These are phyloP conservation scores for Beauveria medogensis DNA, from an alignment of 2,329 filamentous ascomycete genomes.

Conservation along the genomic window DNA sequence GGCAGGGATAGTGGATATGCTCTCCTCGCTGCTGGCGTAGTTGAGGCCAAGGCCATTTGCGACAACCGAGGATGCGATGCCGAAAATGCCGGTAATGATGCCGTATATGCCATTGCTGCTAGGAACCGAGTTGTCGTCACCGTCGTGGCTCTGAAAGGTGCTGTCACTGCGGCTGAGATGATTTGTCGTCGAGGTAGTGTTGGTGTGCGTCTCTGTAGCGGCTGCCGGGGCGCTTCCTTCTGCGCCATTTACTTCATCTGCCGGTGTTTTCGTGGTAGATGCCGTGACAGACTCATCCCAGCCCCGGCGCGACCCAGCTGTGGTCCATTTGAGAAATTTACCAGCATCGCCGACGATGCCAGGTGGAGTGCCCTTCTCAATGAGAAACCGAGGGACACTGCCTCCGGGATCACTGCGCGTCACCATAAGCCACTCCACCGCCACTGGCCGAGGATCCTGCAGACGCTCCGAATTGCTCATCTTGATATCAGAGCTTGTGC, in stretches of 20 bases:
- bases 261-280: conserved; percentile 6
- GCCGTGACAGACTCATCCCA: conserved; percentile 25
- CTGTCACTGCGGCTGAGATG: background rate
- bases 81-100: conserved; percentile 46
- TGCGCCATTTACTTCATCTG: background rate
- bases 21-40: conserved; percentile 19
- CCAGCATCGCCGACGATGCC: conserved; percentile 72
- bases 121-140: conserved; percentile 25
- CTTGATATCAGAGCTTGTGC: conserved; percentile 3
- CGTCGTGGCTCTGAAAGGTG: background rate
- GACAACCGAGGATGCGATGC: conserved; percentile 40
- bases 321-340: conserved; percentile 73
- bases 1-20: conserved; percentile 20
- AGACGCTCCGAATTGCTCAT: conserved; percentile 10
- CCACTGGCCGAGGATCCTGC: conserved; percentile 28
- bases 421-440: conserved; percentile 86
- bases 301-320: conserved; percentile 24
- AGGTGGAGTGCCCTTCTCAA: conserved; percentile 78
- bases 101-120: conserved; percentile 44
- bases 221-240: background rate
- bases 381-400: conserved; percentile 80
- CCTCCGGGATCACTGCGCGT: conserved; percentile 84
- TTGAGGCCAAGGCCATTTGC: conserved; percentile 27
- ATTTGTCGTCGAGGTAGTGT: background rate
- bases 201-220: background rate